phyloP scores from a whole-genome alignment of 1,139 yeast genomes.

The Ogataea hybrid region DNA sequence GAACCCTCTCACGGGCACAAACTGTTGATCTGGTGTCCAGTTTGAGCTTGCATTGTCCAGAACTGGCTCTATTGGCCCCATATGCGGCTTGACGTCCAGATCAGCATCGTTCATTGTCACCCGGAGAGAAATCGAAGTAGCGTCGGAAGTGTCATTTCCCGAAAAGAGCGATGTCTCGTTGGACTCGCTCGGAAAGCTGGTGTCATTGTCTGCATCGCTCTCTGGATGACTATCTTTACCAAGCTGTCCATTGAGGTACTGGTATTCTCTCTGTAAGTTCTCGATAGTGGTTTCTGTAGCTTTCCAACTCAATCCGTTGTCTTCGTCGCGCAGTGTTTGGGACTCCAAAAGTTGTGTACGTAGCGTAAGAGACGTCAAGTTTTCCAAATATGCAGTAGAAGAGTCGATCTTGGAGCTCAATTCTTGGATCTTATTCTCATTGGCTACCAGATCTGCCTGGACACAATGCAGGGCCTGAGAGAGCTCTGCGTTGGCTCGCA shows the following conservation, averaged over 20 bases:
- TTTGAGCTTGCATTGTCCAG: too few species aligned
- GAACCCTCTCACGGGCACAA: constrained; percentile 3
- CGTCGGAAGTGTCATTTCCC: neutral
- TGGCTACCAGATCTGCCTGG: constrained; percentile 17
- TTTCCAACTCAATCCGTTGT: constrained; percentile 38
- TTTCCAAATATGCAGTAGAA: constrained; percentile 29
- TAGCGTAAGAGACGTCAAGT: constrained; percentile 35
- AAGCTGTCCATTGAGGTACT: constrained; percentile 35
- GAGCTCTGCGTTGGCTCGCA: constrained; percentile 19
- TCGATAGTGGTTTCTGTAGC: constrained; percentile 48
- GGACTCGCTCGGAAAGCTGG: neutral
- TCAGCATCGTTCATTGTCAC: neutral
- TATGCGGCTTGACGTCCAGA: neutral
- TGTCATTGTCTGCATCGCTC: neutral
- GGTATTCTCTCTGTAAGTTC: constrained; percentile 47
- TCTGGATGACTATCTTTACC: constrained; percentile 19
- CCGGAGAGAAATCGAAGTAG: neutral
- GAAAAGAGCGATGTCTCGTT: constrained; percentile 2
- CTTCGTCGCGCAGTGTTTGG: constrained; percentile 32
- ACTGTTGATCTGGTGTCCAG: neutral
- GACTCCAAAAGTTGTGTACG: constrained; percentile 40
- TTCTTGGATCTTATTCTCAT: constrained; percentile 23
- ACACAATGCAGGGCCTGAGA: constrained; percentile 17
- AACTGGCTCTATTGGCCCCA: too few species aligned
- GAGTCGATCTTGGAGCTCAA: constrained; percentile 26